Conservation (phyloP, 176 grass and related monocot species). For the Echinochloa phyllopogon region DNA sequence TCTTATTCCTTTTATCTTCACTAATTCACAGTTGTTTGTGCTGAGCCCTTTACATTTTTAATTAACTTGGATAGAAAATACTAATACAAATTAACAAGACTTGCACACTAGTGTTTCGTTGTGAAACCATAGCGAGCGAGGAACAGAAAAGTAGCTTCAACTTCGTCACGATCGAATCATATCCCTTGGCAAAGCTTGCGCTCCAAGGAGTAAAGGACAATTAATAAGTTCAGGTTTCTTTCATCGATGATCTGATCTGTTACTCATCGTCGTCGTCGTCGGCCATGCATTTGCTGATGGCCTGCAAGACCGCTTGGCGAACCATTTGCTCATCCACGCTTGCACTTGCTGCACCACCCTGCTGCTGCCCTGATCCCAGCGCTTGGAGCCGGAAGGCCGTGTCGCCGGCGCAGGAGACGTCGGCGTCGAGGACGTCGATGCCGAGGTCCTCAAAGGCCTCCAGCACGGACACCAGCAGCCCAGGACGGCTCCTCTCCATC, state of each 20-base stretch:
- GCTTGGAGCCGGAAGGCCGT: constrained; percentile 56
- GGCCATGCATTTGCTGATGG: constrained; percentile 59
- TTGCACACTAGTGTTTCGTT: neutral
- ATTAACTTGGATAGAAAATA: neutral
- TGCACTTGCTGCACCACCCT: constrained; percentile 15
- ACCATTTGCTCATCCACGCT: constrained; percentile 65
- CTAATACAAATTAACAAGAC: neutral
- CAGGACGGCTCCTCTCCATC: constrained; percentile 36
- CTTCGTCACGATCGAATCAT: neutral
- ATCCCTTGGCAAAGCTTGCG: neutral
- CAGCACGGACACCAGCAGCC: constrained; percentile 56
- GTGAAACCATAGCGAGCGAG: neutral
- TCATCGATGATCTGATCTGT: no score
- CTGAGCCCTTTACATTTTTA: neutral
- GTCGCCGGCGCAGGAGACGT: constrained; percentile 51
- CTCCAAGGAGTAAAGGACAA: neutral
- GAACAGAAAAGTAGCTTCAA: neutral
- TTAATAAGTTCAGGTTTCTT: neutral
- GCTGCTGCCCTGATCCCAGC: constrained; percentile 37
- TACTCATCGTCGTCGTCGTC: neutral
- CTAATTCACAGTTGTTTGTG: neutral
- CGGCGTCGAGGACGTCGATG: constrained; percentile 63
- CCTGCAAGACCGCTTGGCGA: constrained; percentile 57
- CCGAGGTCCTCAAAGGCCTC: constrained; percentile 66
- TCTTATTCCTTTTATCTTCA: neutral